Percentiles rank a stretch among this genome's conserved stretches.
Evolutionary conservation across 306 rosid genomes (phyloP).

Genomic region (Inga oerstediana): DNA sequence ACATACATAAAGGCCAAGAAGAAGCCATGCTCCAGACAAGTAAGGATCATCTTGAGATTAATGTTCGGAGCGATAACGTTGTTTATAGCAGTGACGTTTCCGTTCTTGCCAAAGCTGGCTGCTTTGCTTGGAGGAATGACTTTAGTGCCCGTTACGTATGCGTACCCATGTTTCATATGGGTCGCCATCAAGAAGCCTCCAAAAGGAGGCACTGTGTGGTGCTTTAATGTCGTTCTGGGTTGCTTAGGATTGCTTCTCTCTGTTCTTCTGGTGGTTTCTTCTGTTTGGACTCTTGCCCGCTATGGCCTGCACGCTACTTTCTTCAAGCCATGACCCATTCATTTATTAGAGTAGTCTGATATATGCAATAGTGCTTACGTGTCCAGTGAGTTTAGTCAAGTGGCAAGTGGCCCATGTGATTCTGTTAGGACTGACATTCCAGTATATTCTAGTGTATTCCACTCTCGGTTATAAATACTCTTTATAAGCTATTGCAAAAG

Average conservation of each 20-base stretch:
- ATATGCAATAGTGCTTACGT: too few species aligned
- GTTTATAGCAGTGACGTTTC: constrained; percentile 57
- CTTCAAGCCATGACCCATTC: constrained; percentile 54
- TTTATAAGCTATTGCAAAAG: too few species aligned
- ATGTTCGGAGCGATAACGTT: constrained; percentile 59
- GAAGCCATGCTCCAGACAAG: constrained; percentile 37
- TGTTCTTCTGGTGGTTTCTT: constrained; percentile 50
- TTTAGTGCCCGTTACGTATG: constrained; percentile 56
- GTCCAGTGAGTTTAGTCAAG: too few species aligned
- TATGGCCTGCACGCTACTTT: constrained; percentile 62
- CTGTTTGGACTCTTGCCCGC: constrained; percentile 42
- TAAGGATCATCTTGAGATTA: constrained; percentile 41
- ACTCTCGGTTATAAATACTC: too few species aligned
- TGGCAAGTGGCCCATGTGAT: too few species aligned
- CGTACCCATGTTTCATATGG: constrained; percentile 88
- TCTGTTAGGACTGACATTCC: too few species aligned
- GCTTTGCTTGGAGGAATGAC: constrained; percentile 58
- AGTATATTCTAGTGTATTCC: too few species aligned
- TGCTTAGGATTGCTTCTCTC: constrained; percentile 53
- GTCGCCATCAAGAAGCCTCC: constrained; percentile 59
- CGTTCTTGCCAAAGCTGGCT: constrained; percentile 58
- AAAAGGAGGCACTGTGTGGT: constrained; percentile 37
- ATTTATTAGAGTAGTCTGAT: too few species aligned
- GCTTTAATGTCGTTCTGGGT: constrained; percentile 52
- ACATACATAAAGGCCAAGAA: constrained; percentile 50